Percentiles rank a stretch among this genome's conserved stretches.
These are phyloP conservation scores for Apiospora aurea DNA, from an alignment of 2,329 filamentous ascomycete species.

Conservation along the genomic window DNA sequence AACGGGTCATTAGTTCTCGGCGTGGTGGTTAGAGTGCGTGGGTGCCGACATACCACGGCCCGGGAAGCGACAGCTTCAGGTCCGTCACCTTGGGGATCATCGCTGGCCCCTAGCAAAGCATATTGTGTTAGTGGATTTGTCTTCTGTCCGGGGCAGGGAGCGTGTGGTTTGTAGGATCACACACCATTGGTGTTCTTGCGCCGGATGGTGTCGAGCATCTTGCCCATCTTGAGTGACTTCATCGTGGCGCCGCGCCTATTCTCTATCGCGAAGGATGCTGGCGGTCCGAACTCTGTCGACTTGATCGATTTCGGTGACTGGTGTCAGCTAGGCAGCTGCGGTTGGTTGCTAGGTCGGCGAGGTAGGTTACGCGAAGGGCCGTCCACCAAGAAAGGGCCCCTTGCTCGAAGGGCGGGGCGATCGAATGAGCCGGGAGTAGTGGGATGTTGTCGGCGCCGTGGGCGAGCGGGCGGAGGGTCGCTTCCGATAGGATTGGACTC, in stretches of 20 bases:
- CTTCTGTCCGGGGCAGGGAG: not conserved
- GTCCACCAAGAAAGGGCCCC: not conserved
- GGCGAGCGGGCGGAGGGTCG: not conserved
- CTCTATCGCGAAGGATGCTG: conserved; percentile 1
- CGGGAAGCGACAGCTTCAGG: conserved; percentile 72
- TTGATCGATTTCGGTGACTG: not conserved
- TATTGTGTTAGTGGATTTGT: conserved; percentile 24
- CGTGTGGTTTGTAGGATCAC: conserved; percentile 22
- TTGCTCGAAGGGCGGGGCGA: conserved; percentile 14
- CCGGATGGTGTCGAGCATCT: conserved; percentile 63
- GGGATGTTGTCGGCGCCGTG: not conserved
- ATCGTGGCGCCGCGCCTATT: conserved; percentile 33
- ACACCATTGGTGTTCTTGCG: conserved; percentile 50
- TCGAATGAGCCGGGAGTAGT: conserved; percentile 4
- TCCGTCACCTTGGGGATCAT: conserved; percentile 51
- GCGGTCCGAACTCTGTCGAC: not conserved
- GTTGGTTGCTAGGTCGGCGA: not conserved
- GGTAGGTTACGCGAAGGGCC: not conserved
- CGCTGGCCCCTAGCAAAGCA: conserved; percentile 17
- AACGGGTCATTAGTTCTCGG: conserved; percentile 10
- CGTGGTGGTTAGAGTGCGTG: too few relatives aligned
- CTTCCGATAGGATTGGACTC: not conserved
- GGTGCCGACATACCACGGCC: conserved; percentile 67
- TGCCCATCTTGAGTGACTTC: conserved; percentile 63
- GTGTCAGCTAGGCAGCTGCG: conserved; percentile 14